phyloP scores from a whole-genome alignment of 2,329 filamentous ascomycete species.

The Fusarium luffae region DNA sequence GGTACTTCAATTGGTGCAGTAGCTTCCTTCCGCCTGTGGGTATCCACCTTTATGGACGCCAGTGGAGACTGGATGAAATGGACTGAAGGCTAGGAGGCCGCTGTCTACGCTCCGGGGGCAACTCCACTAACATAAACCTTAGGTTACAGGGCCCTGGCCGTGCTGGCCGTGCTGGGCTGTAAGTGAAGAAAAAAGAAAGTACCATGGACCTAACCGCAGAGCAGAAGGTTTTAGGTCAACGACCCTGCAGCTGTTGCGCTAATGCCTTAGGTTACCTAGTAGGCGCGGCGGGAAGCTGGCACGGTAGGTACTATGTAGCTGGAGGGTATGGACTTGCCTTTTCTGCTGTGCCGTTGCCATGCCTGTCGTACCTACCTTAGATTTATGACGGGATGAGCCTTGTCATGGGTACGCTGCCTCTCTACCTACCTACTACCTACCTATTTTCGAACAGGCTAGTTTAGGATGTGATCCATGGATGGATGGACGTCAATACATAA shows the following conservation, averaged over 20 bases:
- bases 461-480: neutral
- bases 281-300: neutral
- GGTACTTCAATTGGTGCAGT: conserved; percentile 13
- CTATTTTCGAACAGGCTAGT: conserved; percentile 1
- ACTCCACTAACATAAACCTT: conserved; percentile 20
- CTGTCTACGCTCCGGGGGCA: conserved; percentile 3
- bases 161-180: neutral
- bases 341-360: conserved; percentile 18
- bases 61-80: neutral
- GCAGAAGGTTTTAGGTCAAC: neutral
- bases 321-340: neutral
- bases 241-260: conserved; percentile 3
- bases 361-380: neutral
- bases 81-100: conserved; percentile 9
- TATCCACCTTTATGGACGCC: conserved; percentile 35
- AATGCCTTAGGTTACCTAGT: neutral
- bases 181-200: neutral
- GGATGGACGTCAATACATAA: conserved; percentile 7
- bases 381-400: conserved; percentile 3
- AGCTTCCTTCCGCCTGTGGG: conserved; percentile 11
- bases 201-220: neutral
- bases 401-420: neutral
- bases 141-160: conserved; percentile 10
- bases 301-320: neutral
- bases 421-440: neutral